Evolutionary conservation across 2,329 filamentous ascomycete species (phyloP).

Genomic region (Parastagonospora avenae): DNA sequence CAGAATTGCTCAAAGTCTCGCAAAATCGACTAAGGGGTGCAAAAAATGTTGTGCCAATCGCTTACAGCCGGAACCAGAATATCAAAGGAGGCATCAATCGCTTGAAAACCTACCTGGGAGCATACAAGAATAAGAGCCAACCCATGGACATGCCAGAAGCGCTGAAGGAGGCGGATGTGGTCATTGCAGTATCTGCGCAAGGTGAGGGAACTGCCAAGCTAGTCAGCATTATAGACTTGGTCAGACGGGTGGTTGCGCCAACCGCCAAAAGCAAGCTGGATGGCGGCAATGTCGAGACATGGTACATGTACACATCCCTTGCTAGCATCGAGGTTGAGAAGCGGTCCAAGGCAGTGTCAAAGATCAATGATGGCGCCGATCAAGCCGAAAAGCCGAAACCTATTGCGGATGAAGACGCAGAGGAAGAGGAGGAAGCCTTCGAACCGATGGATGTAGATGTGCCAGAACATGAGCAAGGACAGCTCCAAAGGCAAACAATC

Average conservation of each 20-base stretch:
- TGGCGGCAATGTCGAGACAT: conserved; percentile 7
- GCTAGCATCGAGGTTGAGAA: conserved; percentile 14
- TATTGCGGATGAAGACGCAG: conserved; percentile 11
- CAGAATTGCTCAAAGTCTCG: conserved; percentile 5
- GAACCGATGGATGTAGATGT: conserved; percentile 17
- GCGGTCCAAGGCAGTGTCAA: neutral
- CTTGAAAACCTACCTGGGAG: conserved; percentile 15
- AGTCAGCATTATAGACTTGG: conserved; percentile 28
- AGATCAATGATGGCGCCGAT: neutral
- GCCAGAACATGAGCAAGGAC: neutral
- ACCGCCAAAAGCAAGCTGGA: conserved; percentile 2
- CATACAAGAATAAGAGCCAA: conserved; percentile 5
- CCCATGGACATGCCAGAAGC: conserved; percentile 14
- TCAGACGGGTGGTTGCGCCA: conserved; percentile 13
- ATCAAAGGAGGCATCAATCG: conserved; percentile 21
- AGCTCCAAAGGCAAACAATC: conserved; percentile 4
- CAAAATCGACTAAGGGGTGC: conserved; percentile 5
- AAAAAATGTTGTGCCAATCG: conserved; percentile 16
- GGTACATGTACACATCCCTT: conserved; percentile 26
- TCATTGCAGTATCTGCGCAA: conserved; percentile 28
- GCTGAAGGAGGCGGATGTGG: conserved; percentile 4
- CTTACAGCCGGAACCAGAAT: conserved; percentile 28
- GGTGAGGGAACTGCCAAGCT: conserved; percentile 25
- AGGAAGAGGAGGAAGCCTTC: conserved; percentile 17
- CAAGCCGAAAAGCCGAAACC: neutral